Evolutionary conservation across 2,329 filamentous ascomycete species (phyloP), one percentile per base, ranked within the genome.

Genomic region (Epichloe sibirici): DNA sequence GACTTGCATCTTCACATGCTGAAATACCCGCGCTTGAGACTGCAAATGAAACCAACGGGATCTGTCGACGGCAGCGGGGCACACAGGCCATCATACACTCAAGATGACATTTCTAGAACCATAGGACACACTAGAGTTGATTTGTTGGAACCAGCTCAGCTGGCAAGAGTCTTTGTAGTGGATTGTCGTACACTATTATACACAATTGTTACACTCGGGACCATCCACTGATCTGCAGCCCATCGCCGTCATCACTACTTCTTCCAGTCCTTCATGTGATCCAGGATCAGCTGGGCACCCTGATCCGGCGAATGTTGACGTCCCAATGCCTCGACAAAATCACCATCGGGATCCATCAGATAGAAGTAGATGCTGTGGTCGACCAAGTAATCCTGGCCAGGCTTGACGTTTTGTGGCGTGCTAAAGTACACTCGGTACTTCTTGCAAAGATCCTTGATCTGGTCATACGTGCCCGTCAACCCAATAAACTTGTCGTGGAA

Each of bases 301-400:
- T 88, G 81, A 57, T 93, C 85, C 1, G 91, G 88, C 43, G 88
- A 95, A 71, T 97, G 90, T 71, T 98, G 93, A 57, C 93, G 78
- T 17, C 93, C 93, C 63, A 98, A 83, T 12, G 90, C 94, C 74
- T 98, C 94, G 31, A 98, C 91, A 69, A 98, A 98, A 68, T 98
- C 90, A 21, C 91, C 91, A 61, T 97, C 90, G 0, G 93, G 93
- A 67, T 97, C 93, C 93, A 98, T 98, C 60, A 98, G 73, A 69
- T 98, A 98, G 64, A 98, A 98, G 76, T 98, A 98, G 61, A 98
- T 98, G 69, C 90, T 96, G 73, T 98, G 93, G 69, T 98, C 93
- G 12, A 98, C 93, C 61, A 98, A 71, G 67, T 98, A 98, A 69
- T 98, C 93, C 74, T 96, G 87, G 1, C 91, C 93, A 1, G 90